Evolutionary conservation across 257 asterid species (phyloP), one percentile per base, ranked within the genome.

Genomic region (Cynanchum wilfordii): DNA sequence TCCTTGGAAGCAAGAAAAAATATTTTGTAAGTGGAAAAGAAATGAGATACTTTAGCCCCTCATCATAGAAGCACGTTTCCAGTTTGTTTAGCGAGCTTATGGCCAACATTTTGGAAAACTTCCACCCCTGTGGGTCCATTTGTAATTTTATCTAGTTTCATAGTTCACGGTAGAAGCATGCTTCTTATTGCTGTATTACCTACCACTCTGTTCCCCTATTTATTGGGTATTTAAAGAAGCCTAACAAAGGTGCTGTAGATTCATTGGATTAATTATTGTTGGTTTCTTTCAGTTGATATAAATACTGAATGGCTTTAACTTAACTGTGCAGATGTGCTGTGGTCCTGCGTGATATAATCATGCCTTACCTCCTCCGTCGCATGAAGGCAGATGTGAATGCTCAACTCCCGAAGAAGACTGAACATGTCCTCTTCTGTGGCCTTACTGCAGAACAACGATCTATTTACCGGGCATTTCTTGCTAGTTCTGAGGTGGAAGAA

Each of bases 351-450:
- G 99, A 95, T 84, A 75, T 95, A 83, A 87, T 95, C 86, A 92
- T 95, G 98, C 99, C 99, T 80, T 95, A 95, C 79, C 99, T 95
- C 80, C 92, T 95, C 27, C 94, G 98, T 64, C 90, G 99, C 73
- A 92, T 91, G 99, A 95, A 95, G 84, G 90, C 86, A 44, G 99
- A 91, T 81, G 97, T 95, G 62, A 87, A 88, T 69, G 96, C 97
- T 51, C 91, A 92, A 30, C 98, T 95, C 66, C 77, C 99, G 19
- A 95, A 92, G 84, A 95, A 95, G 86, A 90, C 98, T 49, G 99
- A 95, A 82, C 99, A 95, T 78, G 98, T 95, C 79, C 94, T 95
- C 71, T 95, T 95, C 80, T 95, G 99, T 84, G 87, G 99, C 79
- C 97, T 95, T 76, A 87, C 99, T 44, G 73, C 84, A 36, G 96